Conservation (phyloP, 2,329 filamentous ascomycete species). For the Monilinia polystroma region DNA sequence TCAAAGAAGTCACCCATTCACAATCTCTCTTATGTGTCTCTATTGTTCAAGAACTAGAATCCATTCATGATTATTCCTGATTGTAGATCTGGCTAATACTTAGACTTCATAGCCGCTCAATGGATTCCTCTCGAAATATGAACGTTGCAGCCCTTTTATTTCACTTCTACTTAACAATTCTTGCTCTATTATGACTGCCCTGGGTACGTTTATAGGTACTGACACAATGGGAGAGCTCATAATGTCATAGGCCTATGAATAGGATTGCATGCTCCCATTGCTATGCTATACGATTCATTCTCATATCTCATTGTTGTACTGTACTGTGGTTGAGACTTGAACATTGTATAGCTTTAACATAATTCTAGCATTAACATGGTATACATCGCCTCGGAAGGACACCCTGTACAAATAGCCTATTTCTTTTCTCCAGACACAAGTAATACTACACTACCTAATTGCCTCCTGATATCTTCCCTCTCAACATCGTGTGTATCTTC, state of each 20-base stretch:
- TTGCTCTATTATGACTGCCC: not conserved
- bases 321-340: not conserved
- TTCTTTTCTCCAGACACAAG: slow-evolving; percentile 61
- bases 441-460: slow-evolving; percentile 83
- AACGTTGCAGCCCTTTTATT: not conserved
- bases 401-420: not conserved
- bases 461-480: slow-evolving; percentile 81
- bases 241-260: not conserved
- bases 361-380: not conserved
- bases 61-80: no score
- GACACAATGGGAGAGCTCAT: not conserved
- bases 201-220: not conserved
- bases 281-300: no score
- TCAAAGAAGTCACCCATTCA: not conserved
- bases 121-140: not conserved
- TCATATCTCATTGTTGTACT: not conserved
- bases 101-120: not conserved
- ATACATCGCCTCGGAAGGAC: slow-evolving; percentile 20
- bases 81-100: no score
- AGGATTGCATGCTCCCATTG: not conserved
- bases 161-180: not conserved
- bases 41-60: not conserved
- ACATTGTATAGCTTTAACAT: not conserved
- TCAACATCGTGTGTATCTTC: slow-evolving; percentile 96
- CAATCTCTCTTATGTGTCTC: not conserved